These are phyloP conservation scores for Calonectria honghensis DNA, from an alignment of 2,329 filamentous ascomycete genomes.

Conservation along the genomic window DNA sequence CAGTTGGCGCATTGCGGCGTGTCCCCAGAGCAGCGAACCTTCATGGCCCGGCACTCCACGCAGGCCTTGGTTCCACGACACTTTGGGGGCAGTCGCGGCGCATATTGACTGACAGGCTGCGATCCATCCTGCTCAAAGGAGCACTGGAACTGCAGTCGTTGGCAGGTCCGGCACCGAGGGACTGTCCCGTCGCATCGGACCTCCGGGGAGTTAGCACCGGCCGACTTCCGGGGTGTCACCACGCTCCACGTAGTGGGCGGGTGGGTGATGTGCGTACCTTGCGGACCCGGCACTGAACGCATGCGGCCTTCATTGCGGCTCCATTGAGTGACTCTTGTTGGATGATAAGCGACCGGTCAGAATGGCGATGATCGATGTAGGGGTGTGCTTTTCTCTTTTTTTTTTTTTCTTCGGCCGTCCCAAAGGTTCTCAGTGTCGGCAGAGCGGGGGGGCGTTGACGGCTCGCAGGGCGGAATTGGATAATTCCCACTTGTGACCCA, in stretches of 20 bases:
- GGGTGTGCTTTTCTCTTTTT: slow-evolving; percentile 2
- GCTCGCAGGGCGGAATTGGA: slow-evolving; percentile 1
- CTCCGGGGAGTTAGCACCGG: slow-evolving; percentile 52
- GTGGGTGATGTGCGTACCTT: slow-evolving; percentile 52
- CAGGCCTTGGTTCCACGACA: slow-evolving; percentile 54
- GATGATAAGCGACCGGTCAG: slow-evolving; percentile 29
- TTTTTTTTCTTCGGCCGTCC: background rate
- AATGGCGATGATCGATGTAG: slow-evolving; percentile 12
- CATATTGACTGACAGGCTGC: slow-evolving; percentile 47
- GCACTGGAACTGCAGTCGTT: slow-evolving; percentile 54
- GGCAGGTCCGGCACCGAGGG: slow-evolving; percentile 53
- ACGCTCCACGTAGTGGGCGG: slow-evolving; percentile 48
- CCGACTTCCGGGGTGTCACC: slow-evolving; percentile 48
- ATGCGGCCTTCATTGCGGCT: slow-evolving; percentile 53
- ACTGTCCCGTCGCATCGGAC: slow-evolving; percentile 55
- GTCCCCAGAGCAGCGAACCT: slow-evolving; percentile 55
- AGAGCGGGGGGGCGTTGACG: background rate
- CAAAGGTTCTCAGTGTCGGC: background rate
- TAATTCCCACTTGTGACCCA: slow-evolving; percentile 20
- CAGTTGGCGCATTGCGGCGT: slow-evolving; percentile 53
- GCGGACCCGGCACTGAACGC: slow-evolving; percentile 55
- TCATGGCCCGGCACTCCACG: slow-evolving; percentile 53
- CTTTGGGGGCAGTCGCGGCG: slow-evolving; percentile 53
- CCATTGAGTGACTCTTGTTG: slow-evolving; percentile 21
- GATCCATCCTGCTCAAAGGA: slow-evolving; percentile 55